phyloP scores from a whole-genome alignment of 805 yeast species.

The Saccharomycopsis schoenii region DNA sequence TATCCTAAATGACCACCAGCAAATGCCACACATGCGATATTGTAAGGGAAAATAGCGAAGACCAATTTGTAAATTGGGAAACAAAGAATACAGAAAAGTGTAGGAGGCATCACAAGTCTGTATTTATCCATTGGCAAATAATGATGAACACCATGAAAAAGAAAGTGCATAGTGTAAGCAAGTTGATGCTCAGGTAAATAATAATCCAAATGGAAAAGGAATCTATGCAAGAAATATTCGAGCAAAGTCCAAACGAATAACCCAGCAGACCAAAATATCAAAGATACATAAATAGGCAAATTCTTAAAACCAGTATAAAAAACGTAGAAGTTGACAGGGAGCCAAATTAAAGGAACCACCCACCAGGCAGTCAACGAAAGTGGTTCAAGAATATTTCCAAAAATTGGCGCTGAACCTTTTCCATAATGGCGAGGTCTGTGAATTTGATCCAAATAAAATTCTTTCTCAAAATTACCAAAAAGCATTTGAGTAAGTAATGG shows the following conservation, averaged over 20 bases:
- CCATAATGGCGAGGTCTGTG: constrained; percentile 98
- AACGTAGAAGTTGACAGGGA: constrained; percentile 64
- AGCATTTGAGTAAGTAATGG: constrained; percentile 79
- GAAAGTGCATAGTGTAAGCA: constrained; percentile 75
- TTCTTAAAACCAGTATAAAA: constrained; percentile 49
- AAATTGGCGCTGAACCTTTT: constrained; percentile 89
- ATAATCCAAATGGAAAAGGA: constrained; percentile 84
- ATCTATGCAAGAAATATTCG: constrained; percentile 83
- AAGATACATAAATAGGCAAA: constrained; percentile 34
- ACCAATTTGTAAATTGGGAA: constrained; percentile 76
- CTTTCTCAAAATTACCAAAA: constrained; percentile 66
- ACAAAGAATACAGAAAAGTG: constrained; percentile 62
- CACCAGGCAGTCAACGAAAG: constrained; percentile 89
- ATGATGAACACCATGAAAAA: constrained; percentile 94
- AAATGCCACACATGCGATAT: constrained; percentile 83
- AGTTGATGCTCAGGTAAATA: constrained; percentile 72
- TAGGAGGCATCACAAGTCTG: constrained; percentile 95
- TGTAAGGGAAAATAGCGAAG: constrained; percentile 65
- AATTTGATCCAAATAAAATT: constrained; percentile 89
- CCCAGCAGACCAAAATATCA: constrained; percentile 66
- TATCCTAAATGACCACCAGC: constrained; percentile 96
- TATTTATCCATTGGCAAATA: constrained; percentile 93
- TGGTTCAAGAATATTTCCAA: constrained; percentile 93
- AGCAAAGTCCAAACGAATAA: constrained; percentile 86
- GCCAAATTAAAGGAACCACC: constrained; percentile 81